Evolutionary conservation across 1,139 yeast species (phyloP).

Genomic region (Sugiyamaella xylanicola): DNA sequence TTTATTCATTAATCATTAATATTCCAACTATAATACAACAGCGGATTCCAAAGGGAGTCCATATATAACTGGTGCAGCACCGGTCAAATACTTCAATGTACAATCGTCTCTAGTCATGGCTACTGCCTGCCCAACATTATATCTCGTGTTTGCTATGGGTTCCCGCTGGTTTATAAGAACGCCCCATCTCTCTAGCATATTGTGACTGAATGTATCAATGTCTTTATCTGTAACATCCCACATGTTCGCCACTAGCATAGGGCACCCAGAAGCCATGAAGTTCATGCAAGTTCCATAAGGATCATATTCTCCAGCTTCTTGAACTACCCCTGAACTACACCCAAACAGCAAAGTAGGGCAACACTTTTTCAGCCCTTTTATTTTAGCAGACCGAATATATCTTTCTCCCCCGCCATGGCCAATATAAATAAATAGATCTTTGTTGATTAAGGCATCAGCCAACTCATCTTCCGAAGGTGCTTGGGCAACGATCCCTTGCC

Average conservation of each 20-base stretch:
- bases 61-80: conserved; percentile 79
- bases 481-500: conserved; percentile 59
- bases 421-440: conserved; percentile 69
- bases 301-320: conserved; percentile 61
- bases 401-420: conserved; percentile 98
- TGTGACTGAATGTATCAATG: conserved; percentile 72
- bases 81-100: conserved; percentile 66
- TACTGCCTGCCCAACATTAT: conserved; percentile 51
- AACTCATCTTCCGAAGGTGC: conserved; percentile 61
- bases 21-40: conserved; percentile 2
- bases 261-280: conserved; percentile 78
- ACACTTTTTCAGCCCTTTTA: conserved; percentile 50
- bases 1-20: neutral
- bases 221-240: conserved; percentile 99
- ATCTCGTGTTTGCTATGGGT: conserved; percentile 29
- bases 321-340: conserved; percentile 81
- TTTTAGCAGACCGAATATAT: conserved; percentile 56
- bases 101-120: conserved; percentile 62
- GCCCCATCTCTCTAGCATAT: conserved; percentile 66
- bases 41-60: conserved; percentile 59
- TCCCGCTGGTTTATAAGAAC: conserved; percentile 44
- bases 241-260: conserved; percentile 78
- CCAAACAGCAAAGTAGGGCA: conserved; percentile 84
- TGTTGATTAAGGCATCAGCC: conserved; percentile 43
- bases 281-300: conserved; percentile 77